Evolutionary conservation across 1,284 basidiomycete genomes (phyloP).

Genomic region (Phlebopus sp.): DNA sequence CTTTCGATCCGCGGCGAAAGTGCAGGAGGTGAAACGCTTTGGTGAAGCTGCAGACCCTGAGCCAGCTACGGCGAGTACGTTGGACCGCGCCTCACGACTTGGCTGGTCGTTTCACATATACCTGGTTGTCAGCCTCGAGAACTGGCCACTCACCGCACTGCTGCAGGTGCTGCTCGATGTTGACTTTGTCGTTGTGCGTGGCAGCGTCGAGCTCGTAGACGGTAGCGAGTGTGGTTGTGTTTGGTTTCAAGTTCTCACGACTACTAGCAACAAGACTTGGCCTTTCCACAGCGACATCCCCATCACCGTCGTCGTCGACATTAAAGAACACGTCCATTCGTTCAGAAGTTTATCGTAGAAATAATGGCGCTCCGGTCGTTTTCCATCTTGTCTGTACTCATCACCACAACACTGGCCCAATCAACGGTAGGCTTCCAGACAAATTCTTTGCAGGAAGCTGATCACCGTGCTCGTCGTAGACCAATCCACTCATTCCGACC

Average conservation of each 20-base stretch:
- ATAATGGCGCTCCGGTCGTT: conserved; percentile 28
- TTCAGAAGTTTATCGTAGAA: conserved; percentile 10
- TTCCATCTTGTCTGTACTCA: conserved; percentile 19
- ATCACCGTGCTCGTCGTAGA: conserved; percentile 24
- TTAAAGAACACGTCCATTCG: conserved; percentile 20
- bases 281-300: conserved; percentile 2
- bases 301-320: conserved; percentile 13
- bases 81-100: no score
- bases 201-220: no score
- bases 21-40: background rate
- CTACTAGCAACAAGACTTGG: background rate
- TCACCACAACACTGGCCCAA: conserved; percentile 20
- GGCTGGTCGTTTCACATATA: no score
- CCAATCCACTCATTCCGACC: conserved; percentile 58
- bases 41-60: no score
- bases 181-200: no score
- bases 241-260: background rate
- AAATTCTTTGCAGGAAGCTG: conserved; percentile 1
- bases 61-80: no score
- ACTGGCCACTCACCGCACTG: no score
- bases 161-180: no score
- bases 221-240: background rate
- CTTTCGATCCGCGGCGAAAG: background rate
- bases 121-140: no score
- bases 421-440: conserved; percentile 10